These are phyloP conservation scores for Trametes villosa DNA, from an alignment of 768 basidiomycete species.

Conservation along the genomic window DNA sequence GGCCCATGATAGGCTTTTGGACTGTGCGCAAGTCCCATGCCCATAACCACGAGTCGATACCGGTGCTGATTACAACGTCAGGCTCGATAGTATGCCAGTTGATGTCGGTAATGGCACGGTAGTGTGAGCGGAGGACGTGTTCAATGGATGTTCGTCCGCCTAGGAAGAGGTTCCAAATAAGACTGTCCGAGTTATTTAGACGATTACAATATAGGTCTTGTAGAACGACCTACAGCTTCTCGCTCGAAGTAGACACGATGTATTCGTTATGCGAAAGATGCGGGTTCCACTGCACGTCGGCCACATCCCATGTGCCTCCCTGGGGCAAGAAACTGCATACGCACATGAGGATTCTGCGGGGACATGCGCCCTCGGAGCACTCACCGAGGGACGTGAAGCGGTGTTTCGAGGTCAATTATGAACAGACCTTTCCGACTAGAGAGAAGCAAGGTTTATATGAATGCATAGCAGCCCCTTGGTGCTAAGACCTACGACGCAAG, in stretches of 20 bases:
- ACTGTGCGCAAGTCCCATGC: conserved; percentile 80
- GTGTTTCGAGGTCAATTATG: conserved; percentile 91
- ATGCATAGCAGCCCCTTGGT: background rate
- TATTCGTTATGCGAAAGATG: conserved; percentile 76
- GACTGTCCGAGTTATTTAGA: conserved; percentile 34
- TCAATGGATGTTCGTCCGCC: conserved; percentile 80
- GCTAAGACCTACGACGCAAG: conserved; percentile 73
- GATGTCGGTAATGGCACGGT: conserved; percentile 95
- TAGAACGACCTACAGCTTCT: conserved; percentile 70
- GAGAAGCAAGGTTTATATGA: background rate
- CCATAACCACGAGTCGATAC: conserved; percentile 94
- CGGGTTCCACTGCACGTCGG: conserved; percentile 93
- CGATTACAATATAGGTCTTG: background rate
- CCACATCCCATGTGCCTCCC: conserved; percentile 95
- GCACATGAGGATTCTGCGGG: background rate
- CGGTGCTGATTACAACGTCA: conserved; percentile 85
- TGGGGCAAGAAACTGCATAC: conserved; percentile 76
- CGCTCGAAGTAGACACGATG: conserved; percentile 86
- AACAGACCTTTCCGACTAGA: conserved; percentile 84
- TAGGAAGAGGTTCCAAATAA: conserved; percentile 93
- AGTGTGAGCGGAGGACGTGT: conserved; percentile 85
- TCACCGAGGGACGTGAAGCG: conserved; percentile 77
- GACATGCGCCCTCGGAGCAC: background rate
- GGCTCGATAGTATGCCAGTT: conserved; percentile 94
- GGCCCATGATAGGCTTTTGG: conserved; percentile 68